Percentiles rank a stretch among this genome's conserved stretches.
Evolutionary conservation across 1,284 basidiomycete species (phyloP).

Genomic region (Fomes fomentarius): DNA sequence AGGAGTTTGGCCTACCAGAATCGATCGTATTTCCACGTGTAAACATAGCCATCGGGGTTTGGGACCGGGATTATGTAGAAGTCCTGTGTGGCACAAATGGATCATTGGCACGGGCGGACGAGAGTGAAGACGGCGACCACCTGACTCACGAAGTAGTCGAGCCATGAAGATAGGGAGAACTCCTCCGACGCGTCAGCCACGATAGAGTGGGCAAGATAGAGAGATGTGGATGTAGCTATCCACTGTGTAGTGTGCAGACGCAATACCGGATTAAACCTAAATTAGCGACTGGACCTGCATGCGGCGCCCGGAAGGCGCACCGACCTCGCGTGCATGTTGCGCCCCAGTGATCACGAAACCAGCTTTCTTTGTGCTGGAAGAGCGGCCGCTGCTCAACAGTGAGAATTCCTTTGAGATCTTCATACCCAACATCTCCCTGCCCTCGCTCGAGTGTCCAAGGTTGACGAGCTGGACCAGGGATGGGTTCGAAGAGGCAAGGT

Average conservation of each 20-base stretch:
- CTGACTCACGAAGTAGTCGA: slow-evolving; percentile 58
- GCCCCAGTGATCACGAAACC: slow-evolving; percentile 76
- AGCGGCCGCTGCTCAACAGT: not conserved
- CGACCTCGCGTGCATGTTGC: slow-evolving; percentile 66
- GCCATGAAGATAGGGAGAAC: slow-evolving; percentile 50
- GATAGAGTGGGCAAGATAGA: slow-evolving; percentile 77
- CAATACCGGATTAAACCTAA: no score
- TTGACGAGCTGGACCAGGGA: slow-evolving; percentile 42
- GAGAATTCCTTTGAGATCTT: slow-evolving; percentile 41
- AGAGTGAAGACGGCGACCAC: not conserved
- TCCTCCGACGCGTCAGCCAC: slow-evolving; percentile 52
- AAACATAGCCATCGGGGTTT: slow-evolving; percentile 83
- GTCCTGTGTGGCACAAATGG: slow-evolving; percentile 52
- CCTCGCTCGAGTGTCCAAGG: slow-evolving; percentile 57
- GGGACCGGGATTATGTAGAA: slow-evolving; percentile 81
- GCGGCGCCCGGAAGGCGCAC: no score
- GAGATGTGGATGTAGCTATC: slow-evolving; percentile 76
- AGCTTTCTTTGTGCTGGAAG: slow-evolving; percentile 34
- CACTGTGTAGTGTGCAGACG: slow-evolving; percentile 52
- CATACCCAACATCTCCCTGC: slow-evolving; percentile 56
- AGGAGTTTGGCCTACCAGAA: slow-evolving; percentile 74
- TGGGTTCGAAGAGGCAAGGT: slow-evolving; percentile 47
- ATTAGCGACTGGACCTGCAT: not conserved
- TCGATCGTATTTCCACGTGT: slow-evolving; percentile 63
- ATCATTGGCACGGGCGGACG: not conserved